phyloP scores from a whole-genome alignment of 2,329 filamentous ascomycete species.

The Colletotrichum sp. region DNA sequence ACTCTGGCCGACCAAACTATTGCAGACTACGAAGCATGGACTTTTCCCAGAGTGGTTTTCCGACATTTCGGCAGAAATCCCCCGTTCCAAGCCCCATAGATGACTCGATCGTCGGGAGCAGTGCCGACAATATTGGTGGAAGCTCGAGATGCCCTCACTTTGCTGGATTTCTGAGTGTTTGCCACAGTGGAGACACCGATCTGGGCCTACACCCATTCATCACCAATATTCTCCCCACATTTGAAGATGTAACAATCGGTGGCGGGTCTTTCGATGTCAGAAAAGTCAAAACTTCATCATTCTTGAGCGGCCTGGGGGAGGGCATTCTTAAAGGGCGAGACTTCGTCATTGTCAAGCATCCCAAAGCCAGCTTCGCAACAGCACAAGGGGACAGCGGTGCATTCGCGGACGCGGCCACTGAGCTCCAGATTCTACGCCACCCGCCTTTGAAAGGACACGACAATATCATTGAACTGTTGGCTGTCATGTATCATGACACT shows the following conservation, averaged over 20 bases:
- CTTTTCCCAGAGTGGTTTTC: not conserved
- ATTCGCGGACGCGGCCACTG: not conserved
- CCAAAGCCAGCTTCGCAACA: not conserved
- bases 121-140: not conserved
- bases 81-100: not conserved
- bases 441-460: not conserved
- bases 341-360: not conserved
- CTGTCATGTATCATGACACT: not conserved
- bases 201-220: not conserved
- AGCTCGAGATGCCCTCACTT: not conserved
- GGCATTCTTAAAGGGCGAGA: not conserved
- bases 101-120: not conserved
- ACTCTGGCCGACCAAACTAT: not conserved
- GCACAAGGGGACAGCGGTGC: not conserved
- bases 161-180: not conserved
- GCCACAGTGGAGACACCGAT: not conserved
- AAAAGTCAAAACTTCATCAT: not conserved
- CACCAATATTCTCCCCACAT: not conserved
- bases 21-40: not conserved
- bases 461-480: not conserved
- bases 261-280: not conserved
- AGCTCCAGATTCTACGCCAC: not conserved
- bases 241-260: not conserved
- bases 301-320: not conserved
- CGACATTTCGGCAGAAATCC: not conserved